Evolutionary conservation across 176 grass and related monocot species (phyloP), one percentile per base, ranked within the genome.

Genomic region (Guadua angustifolia): DNA sequence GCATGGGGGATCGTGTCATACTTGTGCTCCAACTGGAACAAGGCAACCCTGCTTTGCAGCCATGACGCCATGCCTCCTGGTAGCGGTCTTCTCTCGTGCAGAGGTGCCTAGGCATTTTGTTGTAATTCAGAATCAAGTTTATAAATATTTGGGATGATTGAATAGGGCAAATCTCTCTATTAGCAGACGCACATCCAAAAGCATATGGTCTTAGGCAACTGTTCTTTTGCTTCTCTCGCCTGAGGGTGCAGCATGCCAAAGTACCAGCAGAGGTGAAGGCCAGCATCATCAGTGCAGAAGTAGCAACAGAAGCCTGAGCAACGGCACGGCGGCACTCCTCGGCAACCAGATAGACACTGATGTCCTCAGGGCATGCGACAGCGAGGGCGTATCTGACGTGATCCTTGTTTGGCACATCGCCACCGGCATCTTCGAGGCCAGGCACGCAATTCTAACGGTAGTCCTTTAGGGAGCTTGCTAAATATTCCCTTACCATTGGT

Each of bases 381-480:
- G 40, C n/a, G 9, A 11, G 24, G 79, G 55, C 55, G 60, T 4
- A 10, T 82, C 69, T 1, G 69, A 83, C 6, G 26, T 64, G 12
- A 74, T 74, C 11, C 69, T 83, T 0, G 21, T n/a, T 42, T 83
- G 81, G 69, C 69, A 83, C 43, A 16, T 83, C 19, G 56, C 25
- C 29, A 83, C 56, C 1, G 19, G 11, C 26, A 73, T 83, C 6
- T 74, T 73, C 7, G 69, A 83, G 68, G 19, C 15, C 7, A 11
- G 15, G 7, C 5, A 66, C 25, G 14, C 2, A 39, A 5, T 6
- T 21, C 50, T 7, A 49, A 14, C 3, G 1, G 7, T 33, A 19
- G 7, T 17, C 53, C 26, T n/a, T n/a, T n/a, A n/a, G n/a, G n/a
- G n/a, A 6, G 16, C 16, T 6, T 6, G n/a, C 0, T 39, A 56